Evolutionary conservation across 208 protist species (phyloP), one percentile per base, ranked within the genome.

Genomic region (Blastocrithidia nonstop): DNA sequence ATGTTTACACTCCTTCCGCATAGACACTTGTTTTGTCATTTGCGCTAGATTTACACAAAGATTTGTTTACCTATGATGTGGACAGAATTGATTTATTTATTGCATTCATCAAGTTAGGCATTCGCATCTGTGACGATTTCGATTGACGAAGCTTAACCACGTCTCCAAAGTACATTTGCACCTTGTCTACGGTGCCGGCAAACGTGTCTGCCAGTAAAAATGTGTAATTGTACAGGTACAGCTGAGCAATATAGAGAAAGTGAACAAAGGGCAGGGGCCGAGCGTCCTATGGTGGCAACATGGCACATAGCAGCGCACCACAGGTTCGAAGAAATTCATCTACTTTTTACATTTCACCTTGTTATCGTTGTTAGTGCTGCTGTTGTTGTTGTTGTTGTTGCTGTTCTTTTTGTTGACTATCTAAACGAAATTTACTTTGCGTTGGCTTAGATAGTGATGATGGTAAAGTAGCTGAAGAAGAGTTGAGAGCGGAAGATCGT

Each of bases 251-350:
- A 11, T 45, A 47, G 2, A 43, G 19, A 25, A 80, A 66, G 46
- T 71, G 22, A 19, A 38, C 49, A 35, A 80, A 26, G 37, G 46
- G 33, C 36, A 77, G 52, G 28, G 68, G 63, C 17, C 47, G 41
- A 7, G 63, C 68, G 31, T 77, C 68, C 17, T 48, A 32, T 1
- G 68, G 68, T 1, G 68, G 68, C 21, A 77, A 50, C 25, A 77
- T 38, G 4, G 53, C 56, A 17, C 49, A 62, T 0, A 77, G 53
- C 6, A 77, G 57, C 0, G 55, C 39, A 3, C 47, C 51, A 2
- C 45, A 58, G 8, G 45, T 59, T 4, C 31, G 31, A 6, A 54
- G 27, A 23, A 22, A 6, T 23, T 64, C 55, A 4, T 25, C 36
- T 9, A 38, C 21, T 3, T n/a, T 21, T 0, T 15, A 20, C 1